Evolutionary conservation across 140 eudicot species (phyloP), one percentile per base, ranked within the genome.

Genomic region (Cichorium intybus): DNA sequence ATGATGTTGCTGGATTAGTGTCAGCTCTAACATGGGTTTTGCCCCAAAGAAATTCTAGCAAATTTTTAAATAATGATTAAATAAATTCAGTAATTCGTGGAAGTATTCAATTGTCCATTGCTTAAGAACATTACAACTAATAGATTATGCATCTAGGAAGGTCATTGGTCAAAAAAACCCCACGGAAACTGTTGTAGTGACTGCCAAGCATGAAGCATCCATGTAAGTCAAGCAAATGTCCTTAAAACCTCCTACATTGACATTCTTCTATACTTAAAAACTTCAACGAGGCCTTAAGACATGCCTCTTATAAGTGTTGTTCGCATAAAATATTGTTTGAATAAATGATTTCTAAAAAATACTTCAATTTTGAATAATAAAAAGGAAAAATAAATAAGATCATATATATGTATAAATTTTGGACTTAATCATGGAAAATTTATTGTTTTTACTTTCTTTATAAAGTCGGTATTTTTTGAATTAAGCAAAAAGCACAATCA

Each of bases 21-120:
- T 75, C 80, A 75, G 80, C 63, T 52, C 60, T 75, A 75, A 75
- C 80, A 75, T 75, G 80, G 80, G 75, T 75, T 68, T 68, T 60
- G 65, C 51, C 15, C 66, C 62, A 60, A 68, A 75, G 45, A 52
- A 65, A 68, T 60, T 68, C 58, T 22, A 31, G 60, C 41, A 56
- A 43, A 28, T 56, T 73, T 10, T 24, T 55, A 60, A 60, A 60
- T 27, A 37, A 56, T 68, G 23, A 43, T 28, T 46, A 65, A 33
- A 47, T 4, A 31, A 37, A 59, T 26, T 18, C 69, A 66, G 74
- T 67, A 60, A 75, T 67, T 39, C 79, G 51, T 75, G 69, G 70
- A 75, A 41, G 70, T 75, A 27, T 68, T 52, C 64, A 75, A 53
- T n/a, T 68, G 80, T 75, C 66, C 46, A 37, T 10, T 41, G 18